These are phyloP conservation scores for Epichloe sibirici DNA, from an alignment of 2,329 filamentous ascomycete genomes.

Conservation along the genomic window DNA sequence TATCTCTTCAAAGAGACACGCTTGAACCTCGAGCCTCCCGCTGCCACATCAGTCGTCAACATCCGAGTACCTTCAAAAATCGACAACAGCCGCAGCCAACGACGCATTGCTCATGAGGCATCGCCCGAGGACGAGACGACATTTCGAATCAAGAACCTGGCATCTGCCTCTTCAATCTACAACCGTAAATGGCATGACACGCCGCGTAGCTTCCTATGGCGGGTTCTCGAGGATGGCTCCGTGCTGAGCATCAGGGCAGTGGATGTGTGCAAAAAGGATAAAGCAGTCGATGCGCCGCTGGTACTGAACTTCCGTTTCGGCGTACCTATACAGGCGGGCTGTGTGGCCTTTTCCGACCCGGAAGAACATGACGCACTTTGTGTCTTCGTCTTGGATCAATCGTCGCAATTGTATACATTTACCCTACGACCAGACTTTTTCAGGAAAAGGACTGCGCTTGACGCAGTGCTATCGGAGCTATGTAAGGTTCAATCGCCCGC, in stretches of 20 bases:
- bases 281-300: slow-evolving; percentile 56
- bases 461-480: slow-evolving; percentile 62
- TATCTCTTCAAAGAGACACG: slow-evolving; percentile 79
- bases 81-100: slow-evolving; percentile 31
- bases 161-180: slow-evolving; percentile 70
- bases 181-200: slow-evolving; percentile 64
- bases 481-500: slow-evolving; percentile 63
- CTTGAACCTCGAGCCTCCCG: slow-evolving; percentile 66
- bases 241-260: slow-evolving; percentile 72
- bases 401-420: slow-evolving; percentile 73
- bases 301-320: slow-evolving; percentile 70
- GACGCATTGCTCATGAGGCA: slow-evolving; percentile 22
- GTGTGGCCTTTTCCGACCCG: slow-evolving; percentile 72
- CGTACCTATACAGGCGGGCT: slow-evolving; percentile 58
- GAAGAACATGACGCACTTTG: slow-evolving; percentile 65
- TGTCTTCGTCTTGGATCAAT: slow-evolving; percentile 66
- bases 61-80: slow-evolving; percentile 51
- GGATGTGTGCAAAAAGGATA: slow-evolving; percentile 62
- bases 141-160: slow-evolving; percentile 62
- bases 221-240: slow-evolving; percentile 67
- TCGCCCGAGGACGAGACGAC: slow-evolving; percentile 55
- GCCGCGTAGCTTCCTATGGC: slow-evolving; percentile 84
- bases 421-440: slow-evolving; percentile 77
- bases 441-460: slow-evolving; percentile 52
- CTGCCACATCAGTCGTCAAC: slow-evolving; percentile 55